Percentiles rank a stretch among this genome's conserved stretches.
Conservation (phyloP, 2,329 filamentous ascomycete species). For the Ophiostoma novo-ulmi region DNA sequence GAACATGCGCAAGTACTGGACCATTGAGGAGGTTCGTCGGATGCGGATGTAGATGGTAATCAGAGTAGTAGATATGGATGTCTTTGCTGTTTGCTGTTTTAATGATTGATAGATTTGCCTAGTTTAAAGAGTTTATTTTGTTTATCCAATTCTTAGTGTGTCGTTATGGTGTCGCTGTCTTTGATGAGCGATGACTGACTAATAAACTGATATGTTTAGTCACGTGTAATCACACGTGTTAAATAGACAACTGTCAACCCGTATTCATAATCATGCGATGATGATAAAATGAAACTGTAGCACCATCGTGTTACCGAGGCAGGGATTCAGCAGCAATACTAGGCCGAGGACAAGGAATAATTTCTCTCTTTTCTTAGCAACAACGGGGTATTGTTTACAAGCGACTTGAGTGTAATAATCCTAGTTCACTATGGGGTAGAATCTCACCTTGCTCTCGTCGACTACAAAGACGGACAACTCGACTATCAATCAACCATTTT, state of each 20-base stretch:
- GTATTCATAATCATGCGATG: not conserved
- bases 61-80: too few relatives aligned
- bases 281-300: not conserved
- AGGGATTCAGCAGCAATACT: not conserved
- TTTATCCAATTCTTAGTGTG: not conserved
- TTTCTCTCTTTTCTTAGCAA: not conserved
- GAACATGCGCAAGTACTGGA: slow-evolving; percentile 85
- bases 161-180: not conserved
- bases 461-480: too few relatives aligned
- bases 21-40: slow-evolving; percentile 59
- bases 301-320: not conserved
- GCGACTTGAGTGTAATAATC: not conserved
- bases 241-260: not conserved
- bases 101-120: not conserved
- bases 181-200: not conserved
- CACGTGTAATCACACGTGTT: not conserved
- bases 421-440: not conserved
- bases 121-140: not conserved
- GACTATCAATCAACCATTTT: too few relatives aligned
- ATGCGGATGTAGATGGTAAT: slow-evolving; percentile 48
- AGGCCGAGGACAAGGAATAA: not conserved
- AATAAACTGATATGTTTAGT: not conserved
- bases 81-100: not conserved
- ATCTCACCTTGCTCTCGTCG: not conserved
- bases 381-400: not conserved